phyloP scores from a whole-genome alignment of 805 yeast species.

The Blastobotrys mokoenaii region DNA sequence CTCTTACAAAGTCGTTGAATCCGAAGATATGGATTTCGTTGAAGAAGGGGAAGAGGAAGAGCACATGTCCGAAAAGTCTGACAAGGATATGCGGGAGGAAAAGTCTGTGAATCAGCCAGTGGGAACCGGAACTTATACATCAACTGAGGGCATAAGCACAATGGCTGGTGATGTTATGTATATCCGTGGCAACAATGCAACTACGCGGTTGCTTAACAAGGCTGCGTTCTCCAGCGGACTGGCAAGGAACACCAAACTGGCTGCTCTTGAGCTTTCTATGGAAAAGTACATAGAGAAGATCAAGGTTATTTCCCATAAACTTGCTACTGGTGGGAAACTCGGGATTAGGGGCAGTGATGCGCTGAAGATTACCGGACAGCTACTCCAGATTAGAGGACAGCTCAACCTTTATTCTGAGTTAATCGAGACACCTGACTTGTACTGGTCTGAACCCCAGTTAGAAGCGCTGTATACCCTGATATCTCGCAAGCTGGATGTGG shows the following conservation, averaged over 20 bases:
- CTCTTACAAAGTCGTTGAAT: conserved; percentile 46
- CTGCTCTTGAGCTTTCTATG: conserved; percentile 64
- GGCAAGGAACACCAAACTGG: conserved; percentile 77
- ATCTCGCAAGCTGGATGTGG: conserved; percentile 64
- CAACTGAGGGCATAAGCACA: conserved; percentile 25
- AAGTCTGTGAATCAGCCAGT: conserved; percentile 1
- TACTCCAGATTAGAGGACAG: conserved; percentile 71
- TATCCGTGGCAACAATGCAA: conserved; percentile 41
- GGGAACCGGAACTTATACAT: not conserved
- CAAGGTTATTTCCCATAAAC: conserved; percentile 51
- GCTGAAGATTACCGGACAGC: conserved; percentile 59
- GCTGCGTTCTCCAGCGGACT: conserved; percentile 86
- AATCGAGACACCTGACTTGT: conserved; percentile 85
- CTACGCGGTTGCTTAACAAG: conserved; percentile 58
- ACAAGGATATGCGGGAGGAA: not conserved
- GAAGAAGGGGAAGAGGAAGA: conserved; percentile 31
- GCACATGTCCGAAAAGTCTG: conserved; percentile 3
- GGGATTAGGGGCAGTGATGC: conserved; percentile 45
- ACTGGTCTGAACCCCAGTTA: conserved; percentile 85
- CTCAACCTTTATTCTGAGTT: conserved; percentile 79
- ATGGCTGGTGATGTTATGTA: conserved; percentile 66
- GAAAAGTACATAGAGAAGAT: conserved; percentile 63
- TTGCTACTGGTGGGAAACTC: conserved; percentile 52
- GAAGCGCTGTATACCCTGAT: conserved; percentile 68
- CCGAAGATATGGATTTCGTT: conserved; percentile 81